Evolutionary conservation across 2,329 filamentous ascomycete genomes (phyloP), one percentile per base, ranked within the genome.

Genomic region (Orbilia ellipsospora): DNA sequence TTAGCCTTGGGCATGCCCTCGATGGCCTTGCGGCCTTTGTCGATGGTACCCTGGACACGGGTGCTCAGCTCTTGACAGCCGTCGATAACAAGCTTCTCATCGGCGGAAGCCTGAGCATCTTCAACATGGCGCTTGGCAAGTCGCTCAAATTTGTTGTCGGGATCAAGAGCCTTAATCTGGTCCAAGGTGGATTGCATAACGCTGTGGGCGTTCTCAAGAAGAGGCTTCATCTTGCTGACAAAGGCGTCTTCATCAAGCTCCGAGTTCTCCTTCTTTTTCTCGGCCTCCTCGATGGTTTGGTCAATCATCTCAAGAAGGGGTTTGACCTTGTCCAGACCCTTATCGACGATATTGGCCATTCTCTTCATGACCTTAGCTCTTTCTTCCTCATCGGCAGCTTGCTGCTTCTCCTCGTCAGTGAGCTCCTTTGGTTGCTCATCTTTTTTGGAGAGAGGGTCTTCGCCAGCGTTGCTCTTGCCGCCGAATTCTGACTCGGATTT

Each of bases 1-100:
- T 97, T 96, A 51, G 93, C 94, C 79, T 96, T 91, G 4, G 94
- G 93, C 92, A 97, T 95, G 81, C 92, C 91, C 80, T 91, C 89
- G 76, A 97, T 91, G 85, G 92, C 92, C 85, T 90, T 92, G 88
- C 94, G 95, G 26, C 92, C 91, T 77, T 90, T 90, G 81, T 97
- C 93, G 79, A 97, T 94, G 23, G 90, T 92, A 80, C 90, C 89
- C 55, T 91, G 90, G 20, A 97, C 91, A 54, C 64, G 64, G 18
- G 78, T 77, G 45, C 83, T 81, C 77, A 85, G 83, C 81, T 93
- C 92, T 85, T 96, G 96, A 79, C 97, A 88, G 8, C 90, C 84
- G 70, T 97, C 93, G 3, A 94, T 93, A 15, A 97, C 88, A 74
- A 89, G 89, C 80, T 93, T 90, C 83, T 97, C 93, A 81, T 96